A percentile compares a stretch with the other conserved stretches of the same genome.
Conservation (phyloP, 2,329 filamentous ascomycete genomes). For the Aspergillus clavatus region DNA sequence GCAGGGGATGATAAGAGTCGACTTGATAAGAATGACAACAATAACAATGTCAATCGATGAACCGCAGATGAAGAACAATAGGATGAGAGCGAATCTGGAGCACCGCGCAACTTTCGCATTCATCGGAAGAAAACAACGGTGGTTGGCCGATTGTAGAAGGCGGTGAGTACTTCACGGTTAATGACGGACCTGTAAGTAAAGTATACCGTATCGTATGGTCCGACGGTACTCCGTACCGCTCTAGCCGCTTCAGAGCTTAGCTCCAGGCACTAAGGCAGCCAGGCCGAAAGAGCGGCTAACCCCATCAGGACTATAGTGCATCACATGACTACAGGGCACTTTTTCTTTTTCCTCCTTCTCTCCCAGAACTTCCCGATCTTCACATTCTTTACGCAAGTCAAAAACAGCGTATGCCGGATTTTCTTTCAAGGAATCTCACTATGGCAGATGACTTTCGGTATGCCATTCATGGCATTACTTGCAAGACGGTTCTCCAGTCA, state of each 20-base stretch:
- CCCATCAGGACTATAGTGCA: background rate
- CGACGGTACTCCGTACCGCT: too few species aligned
- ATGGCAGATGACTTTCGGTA: conserved; percentile 27
- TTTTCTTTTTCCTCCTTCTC: conserved; percentile 17
- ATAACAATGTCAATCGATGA: conserved; percentile 1
- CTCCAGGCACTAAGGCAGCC: conserved; percentile 5
- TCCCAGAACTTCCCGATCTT: conserved; percentile 13
- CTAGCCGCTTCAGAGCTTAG: background rate
- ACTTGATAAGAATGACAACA: conserved; percentile 1
- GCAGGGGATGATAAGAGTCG: background rate
- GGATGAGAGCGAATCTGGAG: conserved; percentile 3
- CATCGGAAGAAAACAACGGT: conserved; percentile 5
- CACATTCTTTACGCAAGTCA: conserved; percentile 27
- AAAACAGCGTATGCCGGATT: conserved; percentile 25
- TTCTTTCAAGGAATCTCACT: background rate
- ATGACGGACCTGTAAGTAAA: background rate
- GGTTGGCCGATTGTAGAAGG: conserved; percentile 2
- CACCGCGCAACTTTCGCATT: background rate
- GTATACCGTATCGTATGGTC: background rate
- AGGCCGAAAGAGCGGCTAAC: background rate
- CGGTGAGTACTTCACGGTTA: conserved; percentile 2
- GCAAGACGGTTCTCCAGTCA: conserved; percentile 40
- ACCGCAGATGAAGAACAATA: background rate
- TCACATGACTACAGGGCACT: conserved; percentile 8
- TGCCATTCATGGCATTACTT: conserved; percentile 26